Percentiles rank a stretch among this genome's conserved stretches.
Evolutionary conservation across 495 filamentous ascomycete genomes (phyloP).

Genomic region (Astrothelium subdiscretum): DNA sequence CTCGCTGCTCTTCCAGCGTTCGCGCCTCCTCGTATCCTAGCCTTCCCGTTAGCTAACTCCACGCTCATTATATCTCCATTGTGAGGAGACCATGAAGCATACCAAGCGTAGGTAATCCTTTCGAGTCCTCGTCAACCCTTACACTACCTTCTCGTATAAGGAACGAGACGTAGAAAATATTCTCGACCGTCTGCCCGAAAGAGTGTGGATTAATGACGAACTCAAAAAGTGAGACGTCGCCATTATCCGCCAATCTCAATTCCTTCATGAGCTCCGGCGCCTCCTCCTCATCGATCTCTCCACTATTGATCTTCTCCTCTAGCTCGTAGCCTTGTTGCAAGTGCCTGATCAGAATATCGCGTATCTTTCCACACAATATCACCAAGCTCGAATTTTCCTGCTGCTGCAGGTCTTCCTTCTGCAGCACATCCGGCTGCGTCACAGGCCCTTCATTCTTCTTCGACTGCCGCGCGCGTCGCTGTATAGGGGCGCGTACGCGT

Average conservation of each 20-base stretch:
- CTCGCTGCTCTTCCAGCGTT: constrained; percentile 37
- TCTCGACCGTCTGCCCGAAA: constrained; percentile 94
- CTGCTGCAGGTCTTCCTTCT: constrained; percentile 56
- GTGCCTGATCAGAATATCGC: constrained; percentile 36
- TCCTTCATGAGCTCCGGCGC: constrained; percentile 5
- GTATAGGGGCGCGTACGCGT: constrained; percentile 53
- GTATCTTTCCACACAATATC: constrained; percentile 53
- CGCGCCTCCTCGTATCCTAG: constrained; percentile 21
- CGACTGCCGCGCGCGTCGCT: constrained; percentile 53
- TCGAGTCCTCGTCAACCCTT: constrained; percentile 50
- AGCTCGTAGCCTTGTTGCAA: constrained; percentile 25
- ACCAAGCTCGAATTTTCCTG: constrained; percentile 66
- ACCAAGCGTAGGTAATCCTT: constrained; percentile 63
- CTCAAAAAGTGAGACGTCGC: constrained; percentile 61
- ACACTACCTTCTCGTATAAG: constrained; percentile 76
- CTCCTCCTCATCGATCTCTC: constrained; percentile 15
- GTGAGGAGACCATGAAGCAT: constrained; percentile 26
- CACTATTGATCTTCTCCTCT: constrained; percentile 29
- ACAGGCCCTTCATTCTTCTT: constrained; percentile 38
- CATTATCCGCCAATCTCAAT: constrained; percentile 31
- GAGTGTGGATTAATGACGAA: constrained; percentile 81
- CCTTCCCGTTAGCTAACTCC: neutral
- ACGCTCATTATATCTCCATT: neutral
- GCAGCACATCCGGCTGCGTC: constrained; percentile 56
- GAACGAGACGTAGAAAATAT: constrained; percentile 94